Evolutionary conservation across 2,329 filamentous ascomycete species (phyloP).

Genomic region (Capronia epimyces): DNA sequence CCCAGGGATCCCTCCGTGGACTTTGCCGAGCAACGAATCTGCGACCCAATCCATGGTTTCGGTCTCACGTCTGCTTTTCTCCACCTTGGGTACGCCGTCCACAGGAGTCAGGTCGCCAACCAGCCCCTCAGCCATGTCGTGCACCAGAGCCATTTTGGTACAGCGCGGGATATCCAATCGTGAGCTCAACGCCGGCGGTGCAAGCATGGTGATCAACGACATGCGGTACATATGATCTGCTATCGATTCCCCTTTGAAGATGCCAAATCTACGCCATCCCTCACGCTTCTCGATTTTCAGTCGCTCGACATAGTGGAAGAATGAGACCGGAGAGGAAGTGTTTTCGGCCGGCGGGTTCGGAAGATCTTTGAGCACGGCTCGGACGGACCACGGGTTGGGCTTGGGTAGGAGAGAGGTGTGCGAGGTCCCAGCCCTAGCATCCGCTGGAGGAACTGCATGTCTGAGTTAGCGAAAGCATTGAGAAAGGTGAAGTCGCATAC

Average conservation of each 20-base stretch:
- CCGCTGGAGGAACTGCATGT: background rate
- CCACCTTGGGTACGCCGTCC: conserved; percentile 74
- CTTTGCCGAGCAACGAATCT: conserved; percentile 63
- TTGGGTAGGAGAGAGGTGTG: conserved; percentile 27
- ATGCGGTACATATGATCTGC: conserved; percentile 99
- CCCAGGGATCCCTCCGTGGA: conserved; percentile 65
- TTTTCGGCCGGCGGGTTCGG: conserved; percentile 55
- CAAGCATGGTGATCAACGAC: conserved; percentile 91
- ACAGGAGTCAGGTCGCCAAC: conserved; percentile 96
- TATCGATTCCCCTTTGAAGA: conserved; percentile 75
- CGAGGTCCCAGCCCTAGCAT: conserved; percentile 4
- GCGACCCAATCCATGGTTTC: conserved; percentile 91
- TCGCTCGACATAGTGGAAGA: conserved; percentile 90
- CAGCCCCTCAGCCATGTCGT: conserved; percentile 94
- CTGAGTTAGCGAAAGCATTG: background rate
- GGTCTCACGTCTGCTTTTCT: conserved; percentile 83
- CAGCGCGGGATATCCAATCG: conserved; percentile 74
- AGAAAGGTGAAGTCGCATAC: background rate
- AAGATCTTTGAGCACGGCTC: conserved; percentile 59
- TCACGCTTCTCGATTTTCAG: conserved; percentile 96
- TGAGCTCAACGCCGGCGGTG: conserved; percentile 65
- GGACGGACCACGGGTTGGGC: conserved; percentile 30
- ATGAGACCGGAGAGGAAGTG: conserved; percentile 71
- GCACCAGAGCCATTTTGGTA: conserved; percentile 90
- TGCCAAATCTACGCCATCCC: conserved; percentile 86